Conservation (phyloP, 208 protist species). For the Porcisia hertigi region DNA sequence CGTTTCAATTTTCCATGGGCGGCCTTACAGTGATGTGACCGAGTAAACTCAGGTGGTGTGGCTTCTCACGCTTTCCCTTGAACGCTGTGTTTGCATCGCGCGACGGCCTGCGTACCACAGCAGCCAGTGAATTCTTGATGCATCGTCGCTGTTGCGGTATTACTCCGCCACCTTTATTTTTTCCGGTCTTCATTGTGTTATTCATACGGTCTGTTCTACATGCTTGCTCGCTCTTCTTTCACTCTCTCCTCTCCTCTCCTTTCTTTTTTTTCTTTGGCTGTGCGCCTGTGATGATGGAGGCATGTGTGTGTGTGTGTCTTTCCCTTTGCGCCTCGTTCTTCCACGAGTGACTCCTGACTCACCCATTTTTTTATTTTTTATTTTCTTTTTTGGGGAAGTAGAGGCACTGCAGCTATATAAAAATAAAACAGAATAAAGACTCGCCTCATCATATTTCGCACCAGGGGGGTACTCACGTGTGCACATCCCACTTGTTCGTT, state of each 20-base stretch:
- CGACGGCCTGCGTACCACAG: not conserved
- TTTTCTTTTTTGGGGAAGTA: too few species aligned
- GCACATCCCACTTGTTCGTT: not conserved
- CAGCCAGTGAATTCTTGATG: not conserved
- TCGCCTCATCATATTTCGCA: not conserved
- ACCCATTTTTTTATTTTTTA: too few species aligned
- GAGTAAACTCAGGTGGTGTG: not conserved
- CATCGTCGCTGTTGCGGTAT: not conserved
- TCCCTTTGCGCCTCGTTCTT: too few species aligned
- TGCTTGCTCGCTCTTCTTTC: too few species aligned
- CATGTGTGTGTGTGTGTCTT: too few species aligned
- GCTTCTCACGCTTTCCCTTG: not conserved
- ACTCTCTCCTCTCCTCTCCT: not conserved
- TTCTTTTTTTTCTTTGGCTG: conserved; percentile 4
- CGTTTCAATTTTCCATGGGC: not conserved
- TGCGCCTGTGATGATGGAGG: not conserved
- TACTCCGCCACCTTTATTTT: not conserved
- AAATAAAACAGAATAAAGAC: not conserved
- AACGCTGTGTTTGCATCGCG: not conserved
- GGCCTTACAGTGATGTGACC: not conserved
- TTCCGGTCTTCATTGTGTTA: too few species aligned
- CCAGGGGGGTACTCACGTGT: not conserved
- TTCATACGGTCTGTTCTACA: too few species aligned
- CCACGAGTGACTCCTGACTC: too few species aligned
- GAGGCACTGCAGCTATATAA: too few species aligned